Evolutionary conservation across 345 rosid genomes (phyloP), one percentile per base, ranked within the genome.

Genomic region (Isatis tinctoria): DNA sequence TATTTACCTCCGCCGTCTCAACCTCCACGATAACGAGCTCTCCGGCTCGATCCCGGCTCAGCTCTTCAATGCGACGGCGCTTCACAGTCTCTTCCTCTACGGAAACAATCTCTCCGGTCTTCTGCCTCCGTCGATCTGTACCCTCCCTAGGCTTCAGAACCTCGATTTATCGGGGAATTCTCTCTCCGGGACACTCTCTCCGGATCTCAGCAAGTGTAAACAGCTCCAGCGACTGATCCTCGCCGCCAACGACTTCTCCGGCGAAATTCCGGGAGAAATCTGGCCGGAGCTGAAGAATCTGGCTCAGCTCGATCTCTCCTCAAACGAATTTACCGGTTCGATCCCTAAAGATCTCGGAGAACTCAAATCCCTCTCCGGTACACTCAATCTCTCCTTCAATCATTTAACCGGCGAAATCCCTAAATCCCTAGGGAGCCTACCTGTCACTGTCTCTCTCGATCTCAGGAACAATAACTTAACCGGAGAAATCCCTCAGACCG

Each of bases 401-500:
- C 90, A 79, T 67, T 75, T 96, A 63, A 78, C 96, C 11, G 96
- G 97, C 6, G 80, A 80, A 53, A 86, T 96, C 69, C 99, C 98
- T 5, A 85, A 84, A 52, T 84, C 90, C 0, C 79, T 96, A 0
- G 98, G 97, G 20, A 85, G 87, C 67, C 73, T 96, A 16, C 96
- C 94, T 0, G 91, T 89, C 4, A 85, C 96, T 0, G 98, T 96
- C 65, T 90, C 94, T 72, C 87, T 92, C 53, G 98, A 96, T 82
- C 84, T 96, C 68, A 79, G 93, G 54, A 78, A 73, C 81, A 96
- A 96, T 60, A 83, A 96, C 74, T 78, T 96, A 9, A 85, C 80
- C 75, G 99, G 99, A 0, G 89, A 92, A 70, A 92, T 96, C 20
- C 99, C 99, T 28, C 93, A 90, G 79, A 82, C 91, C 0, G 98